phyloP scores from a whole-genome alignment of 441 rosid species.

The Viola pubescens region DNA sequence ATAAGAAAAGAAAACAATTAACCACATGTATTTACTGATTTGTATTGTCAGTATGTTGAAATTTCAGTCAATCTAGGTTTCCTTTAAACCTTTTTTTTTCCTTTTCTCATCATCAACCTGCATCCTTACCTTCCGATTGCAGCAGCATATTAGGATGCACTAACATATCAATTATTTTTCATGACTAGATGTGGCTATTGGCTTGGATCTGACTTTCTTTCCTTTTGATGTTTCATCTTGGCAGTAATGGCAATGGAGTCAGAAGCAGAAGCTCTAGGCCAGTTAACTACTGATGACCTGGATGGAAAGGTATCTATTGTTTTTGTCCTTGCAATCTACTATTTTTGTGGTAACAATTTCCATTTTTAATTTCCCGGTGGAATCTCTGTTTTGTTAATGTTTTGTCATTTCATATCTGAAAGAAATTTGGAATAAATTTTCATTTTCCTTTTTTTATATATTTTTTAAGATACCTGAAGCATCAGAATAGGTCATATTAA shows the following conservation, averaged over 20 bases:
- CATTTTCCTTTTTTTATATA: too few relatives aligned
- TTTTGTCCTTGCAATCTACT: neutral
- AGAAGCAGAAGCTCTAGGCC: conserved; percentile 66
- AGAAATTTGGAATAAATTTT: too few relatives aligned
- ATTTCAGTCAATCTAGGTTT: too few relatives aligned
- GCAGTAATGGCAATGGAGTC: conserved; percentile 77
- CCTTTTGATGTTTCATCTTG: conserved; percentile 8
- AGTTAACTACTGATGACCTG: conserved; percentile 59
- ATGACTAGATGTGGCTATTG: neutral
- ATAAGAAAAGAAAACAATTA: too few relatives aligned
- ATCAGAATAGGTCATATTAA: too few relatives aligned
- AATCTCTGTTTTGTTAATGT: neutral
- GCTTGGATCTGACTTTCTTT: conserved; percentile 11
- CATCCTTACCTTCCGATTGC: neutral
- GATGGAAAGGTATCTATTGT: conserved; percentile 54
- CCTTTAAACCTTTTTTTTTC: too few relatives aligned
- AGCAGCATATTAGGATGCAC: neutral
- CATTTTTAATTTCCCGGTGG: neutral
- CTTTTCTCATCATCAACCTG: too few relatives aligned
- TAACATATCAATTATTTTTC: too few relatives aligned
- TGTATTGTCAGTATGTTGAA: too few relatives aligned
- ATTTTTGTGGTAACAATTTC: neutral
- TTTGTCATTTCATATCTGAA: too few relatives aligned
- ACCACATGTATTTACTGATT: too few relatives aligned
- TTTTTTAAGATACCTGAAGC: too few relatives aligned